These are phyloP conservation scores for Fraxinus xanthoxyloides DNA, from an alignment of 305 asterid species.

Conservation along the genomic window DNA sequence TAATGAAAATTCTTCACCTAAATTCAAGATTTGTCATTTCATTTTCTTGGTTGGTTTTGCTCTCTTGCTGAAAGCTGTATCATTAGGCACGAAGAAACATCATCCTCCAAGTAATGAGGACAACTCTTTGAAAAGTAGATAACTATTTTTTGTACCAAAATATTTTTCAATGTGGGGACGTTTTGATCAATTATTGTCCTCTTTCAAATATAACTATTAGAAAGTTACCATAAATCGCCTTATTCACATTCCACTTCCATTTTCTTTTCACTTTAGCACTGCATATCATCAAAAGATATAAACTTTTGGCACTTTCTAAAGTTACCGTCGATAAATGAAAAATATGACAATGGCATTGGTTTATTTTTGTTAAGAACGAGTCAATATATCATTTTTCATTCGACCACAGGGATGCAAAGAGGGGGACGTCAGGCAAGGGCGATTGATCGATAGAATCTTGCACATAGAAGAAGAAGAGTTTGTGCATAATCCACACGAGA, in stretches of 20 bases:
- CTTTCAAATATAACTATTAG: not conserved
- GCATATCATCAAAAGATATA: not conserved
- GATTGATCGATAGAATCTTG: not conserved
- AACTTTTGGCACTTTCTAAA: not conserved
- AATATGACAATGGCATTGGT: not conserved
- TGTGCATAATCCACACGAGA: not conserved
- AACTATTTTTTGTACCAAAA: not conserved
- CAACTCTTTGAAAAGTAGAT: not conserved
- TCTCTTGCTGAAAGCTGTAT: not conserved
- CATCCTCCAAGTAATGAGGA: not conserved
- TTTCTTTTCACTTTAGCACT: not conserved
- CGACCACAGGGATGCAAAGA: not conserved
- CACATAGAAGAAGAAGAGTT: not conserved
- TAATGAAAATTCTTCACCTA: slow-evolving; percentile 10
- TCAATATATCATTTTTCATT: not conserved
- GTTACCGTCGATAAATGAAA: not conserved
- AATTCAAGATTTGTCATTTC: slow-evolving; percentile 9
- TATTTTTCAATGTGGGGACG: not conserved
- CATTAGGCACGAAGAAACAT: not conserved
- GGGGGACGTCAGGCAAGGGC: not conserved
- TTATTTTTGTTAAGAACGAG: not conserved
- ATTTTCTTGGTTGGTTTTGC: not conserved
- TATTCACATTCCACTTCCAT: not conserved
- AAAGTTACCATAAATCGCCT: not conserved
- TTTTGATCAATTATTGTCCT: not conserved